phyloP scores from a whole-genome alignment of 208 protist genomes.

The Acanthamoeba healyi region DNA sequence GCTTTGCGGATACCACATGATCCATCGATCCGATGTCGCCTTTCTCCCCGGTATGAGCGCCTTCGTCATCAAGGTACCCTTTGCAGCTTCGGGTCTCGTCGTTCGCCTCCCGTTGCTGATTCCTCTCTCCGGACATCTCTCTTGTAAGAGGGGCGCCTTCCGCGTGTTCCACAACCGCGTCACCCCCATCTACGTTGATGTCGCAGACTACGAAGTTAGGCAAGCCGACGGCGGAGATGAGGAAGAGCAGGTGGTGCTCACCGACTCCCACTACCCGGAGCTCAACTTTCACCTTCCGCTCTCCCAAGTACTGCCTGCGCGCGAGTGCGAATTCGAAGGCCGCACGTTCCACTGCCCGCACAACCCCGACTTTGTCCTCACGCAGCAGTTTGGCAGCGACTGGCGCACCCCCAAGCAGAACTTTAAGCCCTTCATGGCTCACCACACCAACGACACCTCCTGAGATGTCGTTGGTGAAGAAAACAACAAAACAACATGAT shows the following conservation, averaged over 20 bases:
- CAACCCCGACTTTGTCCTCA: conserved; percentile 16
- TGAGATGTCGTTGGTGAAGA: too few relatives aligned
- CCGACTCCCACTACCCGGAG: conserved; percentile 23
- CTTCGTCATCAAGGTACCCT: conserved; percentile 46
- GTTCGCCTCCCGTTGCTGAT: neutral
- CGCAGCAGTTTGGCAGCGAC: conserved; percentile 35
- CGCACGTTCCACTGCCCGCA: conserved; percentile 21
- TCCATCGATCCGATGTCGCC: conserved; percentile 37
- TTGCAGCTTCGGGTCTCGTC: too few relatives aligned
- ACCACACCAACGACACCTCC: too few relatives aligned
- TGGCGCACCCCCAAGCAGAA: conserved; percentile 9
- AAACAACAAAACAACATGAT: too few relatives aligned
- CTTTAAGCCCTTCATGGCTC: conserved; percentile 46
- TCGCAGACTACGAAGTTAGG: conserved; percentile 40
- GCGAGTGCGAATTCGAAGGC: conserved; percentile 2
- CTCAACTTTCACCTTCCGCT: neutral
- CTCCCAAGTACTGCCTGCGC: neutral
- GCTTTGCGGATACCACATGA: conserved; percentile 21
- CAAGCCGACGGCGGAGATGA: neutral
- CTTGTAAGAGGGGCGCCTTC: neutral
- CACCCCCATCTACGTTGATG: conserved; percentile 27
- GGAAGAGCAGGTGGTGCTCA: neutral
- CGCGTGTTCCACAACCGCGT: conserved; percentile 23
- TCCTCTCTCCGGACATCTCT: neutral
- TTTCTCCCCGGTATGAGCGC: neutral